Base-by-base conservation (phyloP, 805 yeast genomes). In the Starmerella vaccinii region DNA sequence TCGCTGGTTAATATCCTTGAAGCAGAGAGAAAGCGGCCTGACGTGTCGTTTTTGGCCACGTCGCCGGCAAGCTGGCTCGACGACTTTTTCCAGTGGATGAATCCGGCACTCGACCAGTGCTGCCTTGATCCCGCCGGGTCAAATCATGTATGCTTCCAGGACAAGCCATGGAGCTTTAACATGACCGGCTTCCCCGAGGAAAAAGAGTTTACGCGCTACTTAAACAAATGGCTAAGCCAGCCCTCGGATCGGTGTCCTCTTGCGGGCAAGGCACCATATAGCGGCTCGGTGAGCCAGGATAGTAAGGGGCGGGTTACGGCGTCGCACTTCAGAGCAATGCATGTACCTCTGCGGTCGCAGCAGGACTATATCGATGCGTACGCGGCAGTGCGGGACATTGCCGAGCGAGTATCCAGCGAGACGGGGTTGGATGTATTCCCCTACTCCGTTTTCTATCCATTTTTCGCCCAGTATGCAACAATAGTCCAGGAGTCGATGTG, bases 51-150 rank as follows among this genome's bases (percentile, higher is more conserved):
- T 3, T 73, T 90, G 30, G 74, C 77, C 1, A 92, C 86, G 42
- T 95, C 97, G 0, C 76, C 86, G 1, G 81, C 96, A 0, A 83
- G 84, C 57, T 90, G 97, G 97, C 69, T 89, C 46, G 98, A 90
- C 66, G 97, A 92, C 63, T 90, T 78, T 61, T 71, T 90, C 54
- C 74, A 81, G 33, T 90, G 90, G 83, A 69, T 89, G 53, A 88
- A 88, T 61, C 98, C 98, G 0, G 76, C 77, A 38, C 71, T 89
- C 43, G 90, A 82, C 56, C 84, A 84, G 54, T 90, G 98, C 65
- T 90, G 98, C 62, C 66, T 69, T 2, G 82, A 82, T 50, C 49
- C 47, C 10, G 29, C 34, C 4, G n/a, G 41, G n/a, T 59, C 64
- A 40, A 26, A 41, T 10, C 49, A 56, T 5, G 50, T 54, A 46